Conservation (phyloP, 129 eudicot species). For the Artemisia annua region DNA sequence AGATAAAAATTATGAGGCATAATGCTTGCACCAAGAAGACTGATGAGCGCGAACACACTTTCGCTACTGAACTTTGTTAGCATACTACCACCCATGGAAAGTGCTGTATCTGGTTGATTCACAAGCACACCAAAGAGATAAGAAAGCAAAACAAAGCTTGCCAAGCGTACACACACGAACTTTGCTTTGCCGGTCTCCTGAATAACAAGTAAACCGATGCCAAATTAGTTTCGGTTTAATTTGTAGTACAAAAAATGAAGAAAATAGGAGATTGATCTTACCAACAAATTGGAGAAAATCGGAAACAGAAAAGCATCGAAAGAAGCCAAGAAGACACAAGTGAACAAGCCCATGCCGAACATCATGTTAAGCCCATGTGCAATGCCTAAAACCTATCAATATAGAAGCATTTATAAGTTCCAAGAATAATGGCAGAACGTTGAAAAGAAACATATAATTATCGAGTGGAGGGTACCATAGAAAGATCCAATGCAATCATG, state of each 20-base stretch:
- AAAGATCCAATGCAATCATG: constrained; percentile 73
- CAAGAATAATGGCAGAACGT: background rate
- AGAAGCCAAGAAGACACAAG: constrained; percentile 70
- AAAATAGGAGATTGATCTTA: constrained; percentile 29
- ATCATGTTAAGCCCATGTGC: constrained; percentile 82
- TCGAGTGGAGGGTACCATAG: constrained; percentile 52
- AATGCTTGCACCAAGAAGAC: constrained; percentile 93
- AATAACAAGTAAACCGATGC: constrained; percentile 10
- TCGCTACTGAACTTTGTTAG: constrained; percentile 61
- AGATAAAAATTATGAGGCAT: constrained; percentile 97
- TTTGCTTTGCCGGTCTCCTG: constrained; percentile 69
- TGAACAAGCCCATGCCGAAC: constrained; percentile 69
- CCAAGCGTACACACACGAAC: constrained; percentile 48
- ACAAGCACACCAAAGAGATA: constrained; percentile 59
- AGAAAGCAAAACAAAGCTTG: constrained; percentile 45
- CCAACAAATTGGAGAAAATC: constrained; percentile 60
- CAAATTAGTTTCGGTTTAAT: background rate
- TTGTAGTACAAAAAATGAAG: constrained; percentile 2
- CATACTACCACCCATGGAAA: constrained; percentile 44
- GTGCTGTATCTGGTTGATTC: constrained; percentile 62
- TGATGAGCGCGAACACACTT: constrained; percentile 62
- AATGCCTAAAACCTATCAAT: constrained; percentile 69
- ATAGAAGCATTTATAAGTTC: constrained; percentile 11
- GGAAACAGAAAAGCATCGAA: constrained; percentile 76
- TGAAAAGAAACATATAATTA: constrained; percentile 9